A percentile compares a stretch with the other conserved stretches of the same genome.
These are phyloP conservation scores for Amoebophrya sp. DNA, from an alignment of 169 alveolate genomes.

Conservation along the genomic window DNA sequence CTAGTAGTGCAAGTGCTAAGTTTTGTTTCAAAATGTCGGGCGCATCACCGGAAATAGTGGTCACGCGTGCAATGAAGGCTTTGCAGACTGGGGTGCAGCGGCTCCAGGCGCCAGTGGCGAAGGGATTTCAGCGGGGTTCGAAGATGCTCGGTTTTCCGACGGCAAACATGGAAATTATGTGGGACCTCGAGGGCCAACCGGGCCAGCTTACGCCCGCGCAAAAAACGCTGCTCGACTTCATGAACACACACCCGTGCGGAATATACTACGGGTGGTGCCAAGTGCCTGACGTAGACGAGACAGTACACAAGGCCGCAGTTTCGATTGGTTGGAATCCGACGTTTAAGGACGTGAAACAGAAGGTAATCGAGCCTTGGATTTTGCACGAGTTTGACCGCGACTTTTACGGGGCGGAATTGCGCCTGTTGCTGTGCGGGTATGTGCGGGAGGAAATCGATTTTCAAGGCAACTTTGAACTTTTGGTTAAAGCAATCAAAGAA, in stretches of 20 bases:
- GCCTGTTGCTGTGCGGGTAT: not conserved
- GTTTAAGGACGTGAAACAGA: not conserved
- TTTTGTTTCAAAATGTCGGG: not conserved
- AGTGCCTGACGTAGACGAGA: not conserved
- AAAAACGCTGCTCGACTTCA: not conserved
- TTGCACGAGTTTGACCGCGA: not conserved
- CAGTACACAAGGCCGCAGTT: not conserved
- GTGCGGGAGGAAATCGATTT: conserved; percentile 1
- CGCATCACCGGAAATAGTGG: not conserved
- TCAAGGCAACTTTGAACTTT: not conserved
- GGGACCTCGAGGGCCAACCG: not conserved
- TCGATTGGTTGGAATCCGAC: not conserved
- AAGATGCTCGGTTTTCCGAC: not conserved
- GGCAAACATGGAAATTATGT: not conserved
- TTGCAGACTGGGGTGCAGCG: not conserved
- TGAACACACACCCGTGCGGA: not conserved
- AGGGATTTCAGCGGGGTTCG: not conserved
- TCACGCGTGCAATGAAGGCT: not conserved
- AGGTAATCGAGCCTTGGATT: conserved; percentile 5
- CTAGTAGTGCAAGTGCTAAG: too few species aligned
- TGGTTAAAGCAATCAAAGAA: not conserved
- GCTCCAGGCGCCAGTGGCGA: not conserved
- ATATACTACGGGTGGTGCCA: conserved; percentile 23
- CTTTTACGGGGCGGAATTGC: not conserved
- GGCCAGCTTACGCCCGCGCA: not conserved